Evolutionary conservation across 1,139 yeast genomes (phyloP).

Genomic region (Nakaseomyces glabratus): DNA sequence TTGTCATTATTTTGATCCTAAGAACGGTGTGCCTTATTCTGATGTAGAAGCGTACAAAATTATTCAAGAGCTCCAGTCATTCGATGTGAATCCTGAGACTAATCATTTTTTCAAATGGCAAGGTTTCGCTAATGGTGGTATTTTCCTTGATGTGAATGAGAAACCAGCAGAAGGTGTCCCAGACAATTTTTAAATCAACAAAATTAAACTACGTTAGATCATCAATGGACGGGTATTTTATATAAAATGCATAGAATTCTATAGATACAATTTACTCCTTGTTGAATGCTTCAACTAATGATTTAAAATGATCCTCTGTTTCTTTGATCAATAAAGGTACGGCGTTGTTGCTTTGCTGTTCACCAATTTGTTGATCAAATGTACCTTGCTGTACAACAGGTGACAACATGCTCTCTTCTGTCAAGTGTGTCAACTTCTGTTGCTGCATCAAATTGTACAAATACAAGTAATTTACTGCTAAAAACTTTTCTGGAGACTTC

Average conservation of each 20-base stretch:
- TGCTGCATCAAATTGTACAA: conserved; percentile 26
- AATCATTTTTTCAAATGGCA: conserved; percentile 42
- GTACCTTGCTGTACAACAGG: conserved; percentile 4
- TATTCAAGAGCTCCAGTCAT: conserved; percentile 54
- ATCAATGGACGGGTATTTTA: not conserved
- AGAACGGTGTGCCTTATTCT: conserved; percentile 75
- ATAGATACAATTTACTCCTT: conserved; percentile 8
- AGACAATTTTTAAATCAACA: conserved; percentile 47
- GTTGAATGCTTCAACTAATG: conserved; percentile 26
- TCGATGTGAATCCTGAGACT: conserved; percentile 34
- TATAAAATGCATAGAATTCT: conserved; percentile 2
- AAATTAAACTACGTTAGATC: not conserved
- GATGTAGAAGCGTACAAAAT: conserved; percentile 71
- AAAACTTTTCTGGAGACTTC: conserved; percentile 56
- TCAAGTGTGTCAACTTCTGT: conserved; percentile 10
- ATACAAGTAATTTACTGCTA: conserved; percentile 59
- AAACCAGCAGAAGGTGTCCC: conserved; percentile 85
- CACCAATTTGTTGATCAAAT: conserved; percentile 3
- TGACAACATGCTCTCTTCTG: not conserved
- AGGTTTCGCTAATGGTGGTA: conserved; percentile 56
- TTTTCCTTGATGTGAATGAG: conserved; percentile 45
- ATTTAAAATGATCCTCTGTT: conserved; percentile 24
- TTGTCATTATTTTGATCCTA: conserved; percentile 81
- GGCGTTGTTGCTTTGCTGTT: conserved; percentile 8
- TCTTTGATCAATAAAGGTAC: conserved; percentile 24